phyloP scores from a whole-genome alignment of 2,329 filamentous ascomycete species.

The Fusarium udum region DNA sequence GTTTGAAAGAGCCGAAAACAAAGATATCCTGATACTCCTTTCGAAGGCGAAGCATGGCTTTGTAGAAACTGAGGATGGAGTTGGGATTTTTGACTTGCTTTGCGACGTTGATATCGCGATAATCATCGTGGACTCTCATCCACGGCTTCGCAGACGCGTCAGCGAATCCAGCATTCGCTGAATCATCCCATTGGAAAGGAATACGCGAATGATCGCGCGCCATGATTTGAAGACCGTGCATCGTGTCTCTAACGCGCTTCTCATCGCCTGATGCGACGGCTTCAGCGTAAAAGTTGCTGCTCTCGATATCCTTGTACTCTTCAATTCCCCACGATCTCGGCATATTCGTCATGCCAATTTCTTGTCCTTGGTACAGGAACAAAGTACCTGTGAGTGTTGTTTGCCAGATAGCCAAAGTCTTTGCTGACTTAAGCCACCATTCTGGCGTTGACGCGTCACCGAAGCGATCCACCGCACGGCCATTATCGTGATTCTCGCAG shows the following conservation, averaged over 20 bases:
- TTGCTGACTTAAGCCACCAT: slow-evolving; percentile 57
- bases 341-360: slow-evolving; percentile 69
- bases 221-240: slow-evolving; percentile 63
- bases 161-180: slow-evolving; percentile 70
- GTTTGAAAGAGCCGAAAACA: slow-evolving; percentile 68
- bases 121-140: slow-evolving; percentile 74
- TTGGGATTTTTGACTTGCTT: slow-evolving; percentile 55
- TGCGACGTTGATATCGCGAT: slow-evolving; percentile 64
- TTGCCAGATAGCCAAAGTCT: slow-evolving; percentile 63
- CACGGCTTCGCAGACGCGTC: slow-evolving; percentile 60
- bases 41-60: slow-evolving; percentile 59
- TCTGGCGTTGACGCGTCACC: slow-evolving; percentile 56
- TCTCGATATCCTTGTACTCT: slow-evolving; percentile 65
- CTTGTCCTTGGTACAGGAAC: slow-evolving; percentile 69
- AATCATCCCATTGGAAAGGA: slow-evolving; percentile 72
- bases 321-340: slow-evolving; percentile 60
- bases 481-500: slow-evolving; percentile 72
- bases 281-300: slow-evolving; percentile 60
- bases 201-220: slow-evolving; percentile 71
- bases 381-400: slow-evolving; percentile 61
- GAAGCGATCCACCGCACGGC: slow-evolving; percentile 65
- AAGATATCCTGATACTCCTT: slow-evolving; percentile 67
- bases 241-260: slow-evolving; percentile 55
- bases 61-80: slow-evolving; percentile 69
- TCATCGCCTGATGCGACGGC: slow-evolving; percentile 49